These are phyloP conservation scores for Aegilops bicornis DNA, from an alignment of 176 grass and related monocot genomes.

Conservation along the genomic window DNA sequence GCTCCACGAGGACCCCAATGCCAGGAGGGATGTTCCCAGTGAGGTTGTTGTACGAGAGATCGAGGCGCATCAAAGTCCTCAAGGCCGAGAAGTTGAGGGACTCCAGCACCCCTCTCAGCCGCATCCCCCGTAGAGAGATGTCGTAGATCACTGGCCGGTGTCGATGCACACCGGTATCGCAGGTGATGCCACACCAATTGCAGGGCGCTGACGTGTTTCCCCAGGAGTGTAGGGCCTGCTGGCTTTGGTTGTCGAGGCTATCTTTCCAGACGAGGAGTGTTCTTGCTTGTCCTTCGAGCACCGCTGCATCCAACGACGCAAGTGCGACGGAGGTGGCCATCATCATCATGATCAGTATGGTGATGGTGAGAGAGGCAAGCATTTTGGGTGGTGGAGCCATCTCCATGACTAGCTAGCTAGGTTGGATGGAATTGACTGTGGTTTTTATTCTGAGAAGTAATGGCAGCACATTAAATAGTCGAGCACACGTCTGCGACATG, in stretches of 20 bases:
- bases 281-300: not conserved
- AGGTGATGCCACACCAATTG: not conserved
- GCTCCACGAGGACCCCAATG: not conserved
- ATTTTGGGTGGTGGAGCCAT: not conserved
- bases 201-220: not conserved
- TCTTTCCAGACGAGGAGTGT: not conserved
- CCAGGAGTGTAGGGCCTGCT: not conserved
- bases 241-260: not conserved
- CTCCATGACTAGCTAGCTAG: not conserved
- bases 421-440: not conserved
- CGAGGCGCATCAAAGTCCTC: not conserved
- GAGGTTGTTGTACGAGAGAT: not conserved
- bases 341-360: no score
- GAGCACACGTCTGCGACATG: no score
- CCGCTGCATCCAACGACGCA: not conserved
- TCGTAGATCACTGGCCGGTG: not conserved
- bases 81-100: not conserved
- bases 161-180: accelerated
- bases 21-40: not conserved
- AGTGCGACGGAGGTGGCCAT: not conserved
- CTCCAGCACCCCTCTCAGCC: not conserved
- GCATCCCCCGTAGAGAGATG: not conserved
- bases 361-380: no score
- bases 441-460: no score
- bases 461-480: no score